Percentiles rank a stretch among this genome's conserved stretches.
These are phyloP conservation scores for Caloboletus inedulis DNA, from an alignment of 1,284 basidiomycete species.

Conservation along the genomic window DNA sequence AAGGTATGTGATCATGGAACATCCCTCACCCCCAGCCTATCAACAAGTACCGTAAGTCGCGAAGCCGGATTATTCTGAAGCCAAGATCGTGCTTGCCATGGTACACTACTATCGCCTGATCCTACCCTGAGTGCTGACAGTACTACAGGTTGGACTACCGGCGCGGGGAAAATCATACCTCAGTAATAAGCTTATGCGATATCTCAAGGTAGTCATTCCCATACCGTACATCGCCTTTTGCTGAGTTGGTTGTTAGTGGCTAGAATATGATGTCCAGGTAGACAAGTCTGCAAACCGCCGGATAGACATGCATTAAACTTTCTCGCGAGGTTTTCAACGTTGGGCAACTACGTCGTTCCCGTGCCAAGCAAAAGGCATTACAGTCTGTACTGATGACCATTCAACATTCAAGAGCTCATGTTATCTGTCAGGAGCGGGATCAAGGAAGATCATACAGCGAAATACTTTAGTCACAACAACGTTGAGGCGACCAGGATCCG, in stretches of 20 bases:
- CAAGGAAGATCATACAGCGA: slow-evolving; percentile 87
- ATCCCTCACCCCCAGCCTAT: neutral
- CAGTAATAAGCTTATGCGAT: slow-evolving; percentile 81
- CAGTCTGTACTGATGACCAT: slow-evolving; percentile 46
- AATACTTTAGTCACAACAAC: slow-evolving; percentile 91
- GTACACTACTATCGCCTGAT: slow-evolving; percentile 41
- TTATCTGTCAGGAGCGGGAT: slow-evolving; percentile 58
- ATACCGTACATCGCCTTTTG: neutral
- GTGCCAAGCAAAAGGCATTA: slow-evolving; percentile 75
- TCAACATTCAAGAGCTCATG: slow-evolving; percentile 5
- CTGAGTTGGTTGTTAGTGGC: slow-evolving; percentile 64
- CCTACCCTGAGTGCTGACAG: slow-evolving; percentile 1
- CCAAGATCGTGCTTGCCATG: slow-evolving; percentile 99
- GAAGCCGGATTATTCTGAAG: slow-evolving; percentile 97
- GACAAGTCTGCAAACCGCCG: neutral
- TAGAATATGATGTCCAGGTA: slow-evolving; percentile 96
- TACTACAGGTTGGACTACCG: slow-evolving; percentile 69
- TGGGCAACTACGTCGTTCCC: slow-evolving; percentile 88
- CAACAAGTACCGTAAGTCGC: slow-evolving; percentile 53
- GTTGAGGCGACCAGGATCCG: slow-evolving; percentile 73
- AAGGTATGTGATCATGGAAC: slow-evolving; percentile 47
- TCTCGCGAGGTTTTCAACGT: slow-evolving; percentile 90
- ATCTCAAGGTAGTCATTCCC: slow-evolving; percentile 56
- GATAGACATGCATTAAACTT: slow-evolving; percentile 4
- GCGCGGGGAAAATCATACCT: slow-evolving; percentile 84